Conservation (phyloP, 2,329 filamentous ascomycete species). For the Fusarium stilboides region DNA sequence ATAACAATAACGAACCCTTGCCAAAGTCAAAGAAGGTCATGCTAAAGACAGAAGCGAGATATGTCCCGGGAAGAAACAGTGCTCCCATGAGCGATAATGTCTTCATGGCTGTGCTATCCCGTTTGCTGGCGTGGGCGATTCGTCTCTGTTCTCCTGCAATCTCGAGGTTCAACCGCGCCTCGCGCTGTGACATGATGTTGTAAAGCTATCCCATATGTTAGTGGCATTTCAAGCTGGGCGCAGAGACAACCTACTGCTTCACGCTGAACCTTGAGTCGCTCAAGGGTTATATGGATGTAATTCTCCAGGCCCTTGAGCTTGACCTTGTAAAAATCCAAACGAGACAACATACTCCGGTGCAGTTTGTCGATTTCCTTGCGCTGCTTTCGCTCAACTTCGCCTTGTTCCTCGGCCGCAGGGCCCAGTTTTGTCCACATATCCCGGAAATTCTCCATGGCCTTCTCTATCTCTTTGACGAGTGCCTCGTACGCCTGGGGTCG, state of each 20-base stretch:
- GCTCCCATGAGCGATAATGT: slow-evolving; percentile 75
- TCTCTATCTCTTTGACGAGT: slow-evolving; percentile 65
- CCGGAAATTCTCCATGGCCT: slow-evolving; percentile 63
- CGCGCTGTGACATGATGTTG: slow-evolving; percentile 76
- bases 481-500: slow-evolving; percentile 73
- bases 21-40: slow-evolving; percentile 79
- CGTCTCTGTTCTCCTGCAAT: slow-evolving; percentile 73
- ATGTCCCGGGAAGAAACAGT: slow-evolving; percentile 74
- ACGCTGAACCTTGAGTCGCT: slow-evolving; percentile 73
- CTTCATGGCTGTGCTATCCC: slow-evolving; percentile 76
- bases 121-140: slow-evolving; percentile 72
- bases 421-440: slow-evolving; percentile 41
- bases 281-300: slow-evolving; percentile 74
- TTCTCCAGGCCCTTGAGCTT: slow-evolving; percentile 75
- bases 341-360: slow-evolving; percentile 67
- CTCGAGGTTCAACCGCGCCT: slow-evolving; percentile 74
- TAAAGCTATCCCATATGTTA: slow-evolving; percentile 65
- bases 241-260: slow-evolving; percentile 64
- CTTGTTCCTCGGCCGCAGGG: slow-evolving; percentile 38
- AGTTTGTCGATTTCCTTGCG: slow-evolving; percentile 59
- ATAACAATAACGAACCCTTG: slow-evolving; percentile 53
- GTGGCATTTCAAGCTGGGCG: slow-evolving; percentile 28
- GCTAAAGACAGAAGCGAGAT: slow-evolving; percentile 74
- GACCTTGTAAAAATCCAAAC: slow-evolving; percentile 72
- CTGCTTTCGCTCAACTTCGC: slow-evolving; percentile 50